phyloP scores from a whole-genome alignment of 2,329 filamentous ascomycete genomes.

The Aspergillus unguis region DNA sequence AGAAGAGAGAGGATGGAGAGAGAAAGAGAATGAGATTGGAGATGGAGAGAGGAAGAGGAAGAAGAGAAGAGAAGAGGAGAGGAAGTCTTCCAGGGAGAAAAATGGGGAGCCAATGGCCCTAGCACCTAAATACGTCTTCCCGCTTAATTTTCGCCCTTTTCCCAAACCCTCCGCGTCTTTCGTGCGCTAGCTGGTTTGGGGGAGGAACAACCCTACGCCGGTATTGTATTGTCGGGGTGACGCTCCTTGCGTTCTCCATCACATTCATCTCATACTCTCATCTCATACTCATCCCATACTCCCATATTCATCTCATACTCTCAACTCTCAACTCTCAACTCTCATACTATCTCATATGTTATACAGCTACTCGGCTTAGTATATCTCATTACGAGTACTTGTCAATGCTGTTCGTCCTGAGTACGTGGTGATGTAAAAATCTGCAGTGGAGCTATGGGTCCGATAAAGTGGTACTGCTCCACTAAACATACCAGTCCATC shows the following conservation, averaged over 20 bases:
- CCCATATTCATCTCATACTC: too few relatives aligned
- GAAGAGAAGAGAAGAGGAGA: constrained; percentile 22
- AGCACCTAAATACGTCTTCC: constrained; percentile 37
- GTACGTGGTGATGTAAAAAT: constrained; percentile 9
- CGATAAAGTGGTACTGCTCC: constrained; percentile 18
- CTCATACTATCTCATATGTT: too few relatives aligned
- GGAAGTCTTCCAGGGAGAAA: constrained; percentile 33
- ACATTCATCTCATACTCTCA: too few relatives aligned
- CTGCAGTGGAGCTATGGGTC: constrained; percentile 20
- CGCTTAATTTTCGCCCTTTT: constrained; percentile 38
- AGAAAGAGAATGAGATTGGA: constrained; percentile 20
- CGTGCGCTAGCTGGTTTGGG: constrained; percentile 25
- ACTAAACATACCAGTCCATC: constrained; percentile 6
- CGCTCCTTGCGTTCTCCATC: too few relatives aligned
- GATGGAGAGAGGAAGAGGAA: constrained; percentile 23
- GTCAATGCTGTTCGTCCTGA: background rate
- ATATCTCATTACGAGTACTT: too few relatives aligned
- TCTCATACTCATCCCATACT: too few relatives aligned
- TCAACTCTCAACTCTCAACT: too few relatives aligned
- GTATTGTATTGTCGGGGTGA: too few relatives aligned
- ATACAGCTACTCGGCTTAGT: too few relatives aligned
- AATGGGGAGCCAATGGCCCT: constrained; percentile 30
- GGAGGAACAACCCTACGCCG: constrained; percentile 10
- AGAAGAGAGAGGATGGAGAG: constrained; percentile 36
- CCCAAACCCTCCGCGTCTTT: constrained; percentile 30